phyloP scores from a whole-genome alignment of 2,329 filamentous ascomycete genomes.

The Neurospora sp. region DNA sequence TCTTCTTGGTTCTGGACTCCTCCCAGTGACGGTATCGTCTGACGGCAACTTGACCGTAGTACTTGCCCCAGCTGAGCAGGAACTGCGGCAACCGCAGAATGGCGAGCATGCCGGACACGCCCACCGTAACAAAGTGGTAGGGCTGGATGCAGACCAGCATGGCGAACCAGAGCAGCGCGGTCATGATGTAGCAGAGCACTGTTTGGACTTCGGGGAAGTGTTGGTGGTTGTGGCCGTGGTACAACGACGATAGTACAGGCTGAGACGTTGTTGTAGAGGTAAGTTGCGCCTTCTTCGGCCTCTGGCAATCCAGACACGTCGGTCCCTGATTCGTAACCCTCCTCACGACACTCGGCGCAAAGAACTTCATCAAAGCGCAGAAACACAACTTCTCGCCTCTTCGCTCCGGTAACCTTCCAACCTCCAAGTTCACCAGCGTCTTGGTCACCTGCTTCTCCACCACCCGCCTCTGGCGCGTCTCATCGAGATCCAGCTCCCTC shows the following conservation, averaged over 20 bases:
- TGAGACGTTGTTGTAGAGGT: background rate
- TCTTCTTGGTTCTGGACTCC: background rate
- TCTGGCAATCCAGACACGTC: background rate
- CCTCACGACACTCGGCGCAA: background rate
- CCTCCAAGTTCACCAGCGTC: background rate
- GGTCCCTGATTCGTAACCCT: background rate
- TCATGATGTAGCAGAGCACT: constrained; percentile 15
- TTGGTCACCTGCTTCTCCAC: background rate
- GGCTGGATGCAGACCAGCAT: constrained; percentile 14
- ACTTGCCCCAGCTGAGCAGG: background rate
- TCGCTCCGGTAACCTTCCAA: background rate
- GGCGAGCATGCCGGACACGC: background rate
- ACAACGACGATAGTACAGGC: background rate
- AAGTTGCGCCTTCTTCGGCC: background rate
- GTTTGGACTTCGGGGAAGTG: constrained; percentile 1
- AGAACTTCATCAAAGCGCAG: background rate
- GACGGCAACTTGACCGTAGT: background rate
- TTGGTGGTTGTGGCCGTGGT: constrained; percentile 9
- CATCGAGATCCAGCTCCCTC: background rate
- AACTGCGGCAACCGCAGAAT: background rate
- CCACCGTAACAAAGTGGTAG: background rate
- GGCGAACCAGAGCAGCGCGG: constrained; percentile 14
- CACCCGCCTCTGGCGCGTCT: background rate
- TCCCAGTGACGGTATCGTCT: background rate
- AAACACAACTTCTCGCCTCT: background rate